phyloP scores from a whole-genome alignment of 2,329 filamentous ascomycete genomes.

The Sclerotinia nivalis region DNA sequence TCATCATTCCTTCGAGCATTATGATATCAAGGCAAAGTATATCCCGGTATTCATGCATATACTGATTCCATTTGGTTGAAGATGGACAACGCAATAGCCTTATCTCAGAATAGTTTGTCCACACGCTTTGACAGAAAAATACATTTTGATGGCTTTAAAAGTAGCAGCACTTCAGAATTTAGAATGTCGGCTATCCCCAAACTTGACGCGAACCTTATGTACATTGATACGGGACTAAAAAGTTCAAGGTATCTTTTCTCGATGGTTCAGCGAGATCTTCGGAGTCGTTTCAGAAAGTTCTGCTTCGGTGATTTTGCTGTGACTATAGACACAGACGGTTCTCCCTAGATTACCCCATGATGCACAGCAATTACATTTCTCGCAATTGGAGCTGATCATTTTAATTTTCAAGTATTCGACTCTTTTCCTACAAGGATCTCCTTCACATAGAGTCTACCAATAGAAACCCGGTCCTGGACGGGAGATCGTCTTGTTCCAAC shows the following conservation, averaged over 20 bases:
- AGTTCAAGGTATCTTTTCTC: background rate
- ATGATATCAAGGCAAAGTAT: background rate
- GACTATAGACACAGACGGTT: background rate
- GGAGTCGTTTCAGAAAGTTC: background rate
- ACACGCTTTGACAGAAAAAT: conserved; percentile 1
- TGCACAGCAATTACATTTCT: background rate
- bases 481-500: conserved; percentile 13
- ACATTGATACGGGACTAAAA: background rate
- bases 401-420: background rate
- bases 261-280: background rate
- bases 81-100: background rate
- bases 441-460: background rate
- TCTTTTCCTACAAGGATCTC: background rate
- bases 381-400: background rate
- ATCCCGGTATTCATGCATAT: background rate
- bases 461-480: background rate
- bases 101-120: background rate
- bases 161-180: background rate
- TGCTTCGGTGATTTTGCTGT: background rate
- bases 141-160: background rate
- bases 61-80: background rate
- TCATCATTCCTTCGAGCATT: background rate
- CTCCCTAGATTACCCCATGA: background rate
- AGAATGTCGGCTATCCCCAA: conserved; percentile 1
- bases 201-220: background rate